Evolutionary conservation across 345 rosid genomes (phyloP), one percentile per base, ranked within the genome.

Genomic region (Acer campestre): DNA sequence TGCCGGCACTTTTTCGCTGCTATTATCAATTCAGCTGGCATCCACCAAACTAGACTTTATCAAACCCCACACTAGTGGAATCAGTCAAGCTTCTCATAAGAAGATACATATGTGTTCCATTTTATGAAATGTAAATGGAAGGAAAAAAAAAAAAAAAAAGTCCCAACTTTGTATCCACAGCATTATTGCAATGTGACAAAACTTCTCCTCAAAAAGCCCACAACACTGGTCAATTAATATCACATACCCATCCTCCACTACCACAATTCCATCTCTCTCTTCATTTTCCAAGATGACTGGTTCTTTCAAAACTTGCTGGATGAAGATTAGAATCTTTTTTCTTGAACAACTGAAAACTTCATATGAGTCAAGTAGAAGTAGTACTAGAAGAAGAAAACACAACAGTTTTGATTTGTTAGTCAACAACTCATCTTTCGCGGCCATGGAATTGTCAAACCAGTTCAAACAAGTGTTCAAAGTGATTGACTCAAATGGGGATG

Each of bases 401-500:
- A 63, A 29, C 18, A 38, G 68, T 69, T 67, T 81, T 35, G 82
- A 82, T 67, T 51, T 29, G 56, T 31, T 68, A 53, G 58, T 68
- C 35, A 63, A 74, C 17, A 63, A 74, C 20, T 49, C 84, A 20
- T 58, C 87, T 70, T 83, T 86, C 18, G 78, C 79, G 2, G 61
- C 85, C 46, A 79, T 82, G 84, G 90, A 77, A 38, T 68, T 79
- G 29, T 73, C 84, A 61, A 49, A 17, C 77, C 90, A 89, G 22
- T 77, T 83, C 27, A 73, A 56, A 61, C 88, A 81, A 69, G 88
- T 85, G 8, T 87, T 89, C 86, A 83, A 84, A 42, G 77, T 76
- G 62, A 81, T 87, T 1, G 89, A 87, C 75, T 68, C 87, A 9
- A 80, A 84, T 67, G 82, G 89, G 8, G 90, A 89, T 31, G 92